phyloP scores from a whole-genome alignment of 352 stramenopile species.

The Globisporangium uncinulatum region DNA sequence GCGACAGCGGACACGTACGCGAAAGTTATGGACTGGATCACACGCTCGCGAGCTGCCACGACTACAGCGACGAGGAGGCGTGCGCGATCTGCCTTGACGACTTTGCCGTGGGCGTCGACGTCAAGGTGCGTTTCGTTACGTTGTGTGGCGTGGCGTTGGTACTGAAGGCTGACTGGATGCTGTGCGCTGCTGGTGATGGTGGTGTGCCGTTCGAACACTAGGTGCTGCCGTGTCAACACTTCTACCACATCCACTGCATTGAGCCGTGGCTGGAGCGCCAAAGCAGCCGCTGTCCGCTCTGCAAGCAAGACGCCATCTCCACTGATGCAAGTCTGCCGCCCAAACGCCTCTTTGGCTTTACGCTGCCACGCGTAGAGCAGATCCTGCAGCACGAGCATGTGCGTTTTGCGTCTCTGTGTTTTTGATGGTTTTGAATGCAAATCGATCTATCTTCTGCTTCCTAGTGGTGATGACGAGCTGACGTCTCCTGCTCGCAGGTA shows the following conservation, averaged over 20 bases:
- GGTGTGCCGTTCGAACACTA: conserved; percentile 5
- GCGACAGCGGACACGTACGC: background rate
- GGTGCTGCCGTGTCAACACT: conserved; percentile 81
- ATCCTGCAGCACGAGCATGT: conserved; percentile 77
- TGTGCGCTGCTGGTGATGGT: too few relatives aligned
- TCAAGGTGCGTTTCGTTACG: conserved; percentile 30
- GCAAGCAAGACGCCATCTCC: conserved; percentile 76
- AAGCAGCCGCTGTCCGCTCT: conserved; percentile 76
- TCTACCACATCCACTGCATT: conserved; percentile 84
- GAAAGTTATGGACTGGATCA: background rate
- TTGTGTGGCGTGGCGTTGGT: too few relatives aligned
- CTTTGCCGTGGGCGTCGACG: conserved; percentile 40
- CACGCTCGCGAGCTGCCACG: background rate
- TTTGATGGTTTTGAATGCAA: too few relatives aligned
- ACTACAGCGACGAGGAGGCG: conserved; percentile 9
- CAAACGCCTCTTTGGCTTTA: conserved; percentile 64
- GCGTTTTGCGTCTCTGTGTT: background rate
- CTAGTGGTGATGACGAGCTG: too few relatives aligned
- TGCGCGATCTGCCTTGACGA: conserved; percentile 81
- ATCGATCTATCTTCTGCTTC: background rate
- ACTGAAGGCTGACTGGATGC: too few relatives aligned
- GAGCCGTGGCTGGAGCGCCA: conserved; percentile 78
- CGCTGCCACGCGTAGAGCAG: conserved; percentile 50
- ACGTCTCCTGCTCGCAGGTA: conserved; percentile 34
- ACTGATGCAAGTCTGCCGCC: conserved; percentile 35